These are phyloP conservation scores for Hansenula anomala DNA, from an alignment of 1,139 yeast species.

Conservation along the genomic window DNA sequence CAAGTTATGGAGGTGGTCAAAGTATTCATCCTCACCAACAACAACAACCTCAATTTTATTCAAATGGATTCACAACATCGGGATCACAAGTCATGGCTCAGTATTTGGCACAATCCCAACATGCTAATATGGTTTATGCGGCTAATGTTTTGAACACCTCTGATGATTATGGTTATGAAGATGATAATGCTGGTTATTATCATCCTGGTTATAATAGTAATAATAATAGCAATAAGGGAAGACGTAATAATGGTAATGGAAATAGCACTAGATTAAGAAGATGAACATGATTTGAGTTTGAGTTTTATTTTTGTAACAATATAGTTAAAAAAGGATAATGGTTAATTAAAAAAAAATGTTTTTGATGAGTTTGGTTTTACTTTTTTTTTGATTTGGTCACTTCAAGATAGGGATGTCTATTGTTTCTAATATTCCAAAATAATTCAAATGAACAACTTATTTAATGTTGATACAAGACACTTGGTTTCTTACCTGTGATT, in stretches of 20 bases:
- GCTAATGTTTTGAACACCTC: conserved; percentile 43
- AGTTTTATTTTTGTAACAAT: background rate
- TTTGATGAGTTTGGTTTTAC: too few species aligned
- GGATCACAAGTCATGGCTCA: conserved; percentile 79
- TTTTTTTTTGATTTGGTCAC: too few species aligned
- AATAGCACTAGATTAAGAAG: conserved; percentile 1
- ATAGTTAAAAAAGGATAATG: too few species aligned
- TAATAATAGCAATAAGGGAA: too few species aligned
- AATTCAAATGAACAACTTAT: too few species aligned
- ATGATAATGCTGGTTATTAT: conserved; percentile 8
- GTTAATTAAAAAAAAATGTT: too few species aligned
- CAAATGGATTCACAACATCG: conserved; percentile 35
- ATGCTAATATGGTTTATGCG: conserved; percentile 53
- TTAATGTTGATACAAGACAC: too few species aligned
- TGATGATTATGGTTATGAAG: conserved; percentile 21
- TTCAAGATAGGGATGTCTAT: too few species aligned
- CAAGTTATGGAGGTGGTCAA: background rate
- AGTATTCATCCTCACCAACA: background rate
- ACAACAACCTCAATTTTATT: background rate
- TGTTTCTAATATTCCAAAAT: too few species aligned
- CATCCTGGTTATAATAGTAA: background rate
- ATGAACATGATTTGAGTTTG: background rate
- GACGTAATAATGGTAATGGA: too few species aligned
- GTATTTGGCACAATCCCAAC: conserved; percentile 66
- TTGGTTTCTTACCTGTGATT: too few species aligned